phyloP scores from a whole-genome alignment of 768 basidiomycete species.

The Tylopilus plumbeoviolaceoides region DNA sequence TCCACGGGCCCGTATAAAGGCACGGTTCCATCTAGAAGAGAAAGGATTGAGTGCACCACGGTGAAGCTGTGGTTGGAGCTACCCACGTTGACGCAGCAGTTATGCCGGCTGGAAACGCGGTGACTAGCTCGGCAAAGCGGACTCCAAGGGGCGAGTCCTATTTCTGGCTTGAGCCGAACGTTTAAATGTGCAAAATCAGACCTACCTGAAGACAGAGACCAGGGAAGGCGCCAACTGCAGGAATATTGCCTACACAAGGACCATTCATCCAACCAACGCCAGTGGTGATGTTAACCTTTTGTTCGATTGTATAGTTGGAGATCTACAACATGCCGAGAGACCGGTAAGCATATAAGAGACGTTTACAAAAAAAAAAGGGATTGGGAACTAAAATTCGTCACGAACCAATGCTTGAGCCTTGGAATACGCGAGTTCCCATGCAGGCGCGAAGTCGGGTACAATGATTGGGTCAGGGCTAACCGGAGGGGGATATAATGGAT shows the following conservation, averaged over 20 bases:
- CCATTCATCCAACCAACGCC: conserved; percentile 52
- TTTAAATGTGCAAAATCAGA: neutral
- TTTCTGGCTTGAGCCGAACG: neutral
- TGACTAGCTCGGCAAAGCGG: conserved; percentile 67
- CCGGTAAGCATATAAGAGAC: neutral
- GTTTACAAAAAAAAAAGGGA: too few species aligned
- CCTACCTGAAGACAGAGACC: conserved; percentile 69
- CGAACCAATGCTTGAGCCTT: conserved; percentile 55
- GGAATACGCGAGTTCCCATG: conserved; percentile 57
- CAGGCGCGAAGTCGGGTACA: conserved; percentile 43
- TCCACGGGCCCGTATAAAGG: conserved; percentile 73
- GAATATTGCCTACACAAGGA: conserved; percentile 68
- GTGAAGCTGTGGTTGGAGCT: neutral
- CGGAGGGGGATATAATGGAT: conserved; percentile 55
- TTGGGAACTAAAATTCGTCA: neutral
- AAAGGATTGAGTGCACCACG: neutral
- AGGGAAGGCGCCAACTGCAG: conserved; percentile 50
- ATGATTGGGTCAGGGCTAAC: conserved; percentile 37
- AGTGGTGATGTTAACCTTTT: conserved; percentile 63
- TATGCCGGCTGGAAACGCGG: conserved; percentile 81
- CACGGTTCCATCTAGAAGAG: conserved; percentile 60
- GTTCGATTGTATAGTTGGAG: conserved; percentile 48
- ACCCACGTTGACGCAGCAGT: conserved; percentile 77
- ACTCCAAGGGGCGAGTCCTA: conserved; percentile 77
- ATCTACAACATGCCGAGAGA: conserved; percentile 30